Percentiles rank a stretch among this genome's conserved stretches.
Evolutionary conservation across 2,329 filamentous ascomycete genomes (phyloP).

Genomic region (Allantophomopsis lycopodina): DNA sequence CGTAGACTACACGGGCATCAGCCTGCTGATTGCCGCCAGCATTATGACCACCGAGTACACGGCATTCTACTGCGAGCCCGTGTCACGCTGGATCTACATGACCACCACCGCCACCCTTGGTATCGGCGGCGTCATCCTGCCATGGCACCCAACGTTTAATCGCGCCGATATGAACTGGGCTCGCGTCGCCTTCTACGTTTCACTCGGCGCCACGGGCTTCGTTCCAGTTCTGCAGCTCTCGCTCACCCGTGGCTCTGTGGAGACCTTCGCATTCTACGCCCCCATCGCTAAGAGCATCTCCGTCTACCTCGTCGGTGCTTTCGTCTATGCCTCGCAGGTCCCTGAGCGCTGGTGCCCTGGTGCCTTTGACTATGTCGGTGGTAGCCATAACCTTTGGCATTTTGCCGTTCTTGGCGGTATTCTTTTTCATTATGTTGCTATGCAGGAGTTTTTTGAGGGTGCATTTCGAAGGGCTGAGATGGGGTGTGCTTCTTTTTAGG

Average conservation of each 20-base stretch:
- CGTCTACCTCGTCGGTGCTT: constrained; percentile 76
- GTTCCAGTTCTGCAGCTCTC: constrained; percentile 77
- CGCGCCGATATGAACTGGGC: constrained; percentile 83
- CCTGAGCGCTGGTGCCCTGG: constrained; percentile 90
- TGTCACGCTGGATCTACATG: constrained; percentile 81
- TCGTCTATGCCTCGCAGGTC: constrained; percentile 81
- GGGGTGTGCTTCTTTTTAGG: constrained; percentile 14
- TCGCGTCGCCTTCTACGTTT: constrained; percentile 82
- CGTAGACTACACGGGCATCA: constrained; percentile 97
- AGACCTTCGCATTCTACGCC: constrained; percentile 82
- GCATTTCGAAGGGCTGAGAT: constrained; percentile 52
- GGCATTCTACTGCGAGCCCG: constrained; percentile 92
- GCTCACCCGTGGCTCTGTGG: constrained; percentile 61
- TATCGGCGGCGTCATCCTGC: constrained; percentile 75
- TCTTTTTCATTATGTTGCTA: constrained; percentile 90
- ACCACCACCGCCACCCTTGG: constrained; percentile 67
- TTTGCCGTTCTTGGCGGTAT: constrained; percentile 88
- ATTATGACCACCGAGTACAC: constrained; percentile 99
- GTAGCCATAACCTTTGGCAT: constrained; percentile 97
- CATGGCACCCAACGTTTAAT: constrained; percentile 96
- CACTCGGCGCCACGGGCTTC: constrained; percentile 77
- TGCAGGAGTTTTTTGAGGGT: constrained; percentile 84
- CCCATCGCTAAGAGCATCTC: constrained; percentile 72
- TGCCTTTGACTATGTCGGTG: constrained; percentile 88
- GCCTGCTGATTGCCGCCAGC: constrained; percentile 81